Conservation (phyloP, 176 grass and related monocot species). For the Cenchrus purpureus region DNA sequence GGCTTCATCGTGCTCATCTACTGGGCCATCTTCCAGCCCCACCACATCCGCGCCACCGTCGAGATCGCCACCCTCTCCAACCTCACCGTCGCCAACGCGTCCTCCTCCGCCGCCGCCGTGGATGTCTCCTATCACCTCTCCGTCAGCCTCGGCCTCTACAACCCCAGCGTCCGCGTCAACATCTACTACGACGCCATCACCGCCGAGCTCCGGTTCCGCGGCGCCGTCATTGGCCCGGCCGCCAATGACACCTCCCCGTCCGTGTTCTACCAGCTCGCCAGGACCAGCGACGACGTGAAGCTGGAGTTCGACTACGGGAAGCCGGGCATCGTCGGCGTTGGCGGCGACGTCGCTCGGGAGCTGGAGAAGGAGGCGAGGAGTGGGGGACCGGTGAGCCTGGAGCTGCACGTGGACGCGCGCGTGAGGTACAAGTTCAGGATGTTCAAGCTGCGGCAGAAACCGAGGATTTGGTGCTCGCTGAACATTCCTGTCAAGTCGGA, state of each 20-base stretch:
- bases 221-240: constrained; percentile 33
- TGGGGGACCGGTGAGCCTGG: neutral
- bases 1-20: constrained; percentile 47
- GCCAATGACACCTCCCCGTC: constrained; percentile 36
- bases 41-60: constrained; percentile 58
- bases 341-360: neutral
- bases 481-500: constrained; percentile 29
- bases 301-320: constrained; percentile 43
- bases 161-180: constrained; percentile 60
- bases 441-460: constrained; percentile 34
- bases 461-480: constrained; percentile 13
- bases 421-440: constrained; percentile 38
- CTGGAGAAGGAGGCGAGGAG: constrained; percentile 6
- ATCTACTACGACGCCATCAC: constrained; percentile 73
- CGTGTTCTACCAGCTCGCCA: constrained; percentile 50
- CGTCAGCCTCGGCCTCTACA: constrained; percentile 48
- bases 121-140: constrained; percentile 54
- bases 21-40: constrained; percentile 57
- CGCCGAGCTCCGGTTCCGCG: constrained; percentile 41
- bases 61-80: constrained; percentile 47
- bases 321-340: constrained; percentile 14
- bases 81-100: constrained; percentile 46
- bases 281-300: constrained; percentile 27
- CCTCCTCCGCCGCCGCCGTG: neutral
- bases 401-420: neutral